Evolutionary conservation across 768 basidiomycete genomes (phyloP), one percentile per base, ranked within the genome.

Genomic region (Lactarius pseudohatsudake): DNA sequence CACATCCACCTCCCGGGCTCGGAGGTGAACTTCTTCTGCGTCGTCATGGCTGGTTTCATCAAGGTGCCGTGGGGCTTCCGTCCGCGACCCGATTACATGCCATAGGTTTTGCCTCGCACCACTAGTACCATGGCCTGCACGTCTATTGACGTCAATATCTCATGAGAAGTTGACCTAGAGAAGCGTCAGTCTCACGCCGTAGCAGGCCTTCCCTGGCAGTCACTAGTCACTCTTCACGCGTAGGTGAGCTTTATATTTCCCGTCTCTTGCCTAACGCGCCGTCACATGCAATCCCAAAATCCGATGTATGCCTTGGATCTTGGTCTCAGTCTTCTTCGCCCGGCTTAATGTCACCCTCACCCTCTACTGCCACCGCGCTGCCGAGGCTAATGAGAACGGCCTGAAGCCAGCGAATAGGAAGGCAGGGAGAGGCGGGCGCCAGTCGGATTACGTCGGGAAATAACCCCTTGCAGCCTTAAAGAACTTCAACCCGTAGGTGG

Each of bases 71-170:
- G 38, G 53, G 57, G 22, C 50, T 34, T 36, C 65, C 55, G 36
- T 40, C 43, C 13, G 55, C 41, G 45, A 62, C 45, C 11, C 53
- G n/a, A n/a, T 40, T 58, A 41, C 56, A 58, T 50, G 47, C 55
- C 18, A 10, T 22, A 34, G 50, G 50, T 20, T 38, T 55, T 43
- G 58, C 66, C 66, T 64, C 41, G 54, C 43, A 41, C 11, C 58
- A 64, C 36, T 6, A 40, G 50, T 67, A 30, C 56, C 61, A 57
- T 41, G n/a, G 36, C 61, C 47, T 41, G 41, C 53, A 38, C 53
- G 58, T 28, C 38, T 30, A 53, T 11, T 43, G 61, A 62, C 62
- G 65, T 62, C 61, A 59, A 62, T 54, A 18, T 53, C 38, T 41
- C 36, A 58, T 40, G 22, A 34, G 45, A 15, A 16, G 41, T 58